Base-by-base conservation (phyloP, 805 yeast species). In the Suhomyces sp. region DNA sequence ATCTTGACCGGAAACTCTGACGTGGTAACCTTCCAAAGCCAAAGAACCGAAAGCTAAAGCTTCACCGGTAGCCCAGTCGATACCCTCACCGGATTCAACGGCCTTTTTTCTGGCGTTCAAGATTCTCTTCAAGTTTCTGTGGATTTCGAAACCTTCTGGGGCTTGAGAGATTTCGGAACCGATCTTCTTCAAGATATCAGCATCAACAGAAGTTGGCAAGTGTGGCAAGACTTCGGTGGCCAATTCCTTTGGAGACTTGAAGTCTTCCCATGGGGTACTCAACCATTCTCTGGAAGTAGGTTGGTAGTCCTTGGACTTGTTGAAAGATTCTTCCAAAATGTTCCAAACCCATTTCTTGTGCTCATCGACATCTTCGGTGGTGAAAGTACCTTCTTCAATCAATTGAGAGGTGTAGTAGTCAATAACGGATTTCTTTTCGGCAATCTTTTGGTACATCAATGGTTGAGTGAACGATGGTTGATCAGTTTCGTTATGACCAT, bases 1-100 rank as follows among this genome's bases (percentile, higher is more conserved):
- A 83, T 94, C 99, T 81, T 94, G 98, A 72, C 99, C 99, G 46
- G 97, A 89, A 49, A 94, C 88, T 81, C 99, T 89, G 55, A 94
- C 96, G 65, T 93, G 96, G 77, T 87, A 88, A 59, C 99, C 99
- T 77, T 94, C 99, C 66, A 85, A 71, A 51, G 86, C 87, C 62
- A 94, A 80, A 49, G 97, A 84, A 68, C 98, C 99, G 66, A 87
- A 93, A 17, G 99, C 99, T 64, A 94, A 84, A 47, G 98, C 98
- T 79, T 94, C 99, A 83, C 97, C 99, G 54, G 99, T 94, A 47
- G 99, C 87, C 99, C 98, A 94, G 74, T 94, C 99, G 60, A 94
- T 90, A 67, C 93, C 96, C 74, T 88, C 90, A 68, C 99, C 99
- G 17, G 84, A 71, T 62, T 90, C 94, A 54, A 86, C 81, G 46